These are phyloP conservation scores for Conticribra weissflogii DNA, from an alignment of 108 stramenopile genomes.

Conservation along the genomic window DNA sequence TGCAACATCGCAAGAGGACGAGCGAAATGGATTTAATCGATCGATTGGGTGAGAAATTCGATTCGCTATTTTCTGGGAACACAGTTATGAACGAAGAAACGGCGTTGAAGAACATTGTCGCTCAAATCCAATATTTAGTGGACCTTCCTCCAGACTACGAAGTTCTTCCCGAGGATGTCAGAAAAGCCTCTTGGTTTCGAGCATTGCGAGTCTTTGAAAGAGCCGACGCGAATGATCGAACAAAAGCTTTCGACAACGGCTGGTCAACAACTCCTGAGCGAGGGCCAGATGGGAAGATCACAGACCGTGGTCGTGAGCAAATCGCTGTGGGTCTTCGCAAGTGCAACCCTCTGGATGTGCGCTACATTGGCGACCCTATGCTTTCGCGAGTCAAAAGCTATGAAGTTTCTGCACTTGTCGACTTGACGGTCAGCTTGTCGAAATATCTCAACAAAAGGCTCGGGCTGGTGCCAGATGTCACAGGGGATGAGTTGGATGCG, in stretches of 20 bases:
- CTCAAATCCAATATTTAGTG: slow-evolving; percentile 65
- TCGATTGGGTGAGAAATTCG: slow-evolving; percentile 54
- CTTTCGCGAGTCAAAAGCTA: slow-evolving; percentile 54
- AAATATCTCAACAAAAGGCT: slow-evolving; percentile 59
- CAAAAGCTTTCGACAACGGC: neutral
- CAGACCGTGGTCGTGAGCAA: slow-evolving; percentile 61
- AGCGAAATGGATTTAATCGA: slow-evolving; percentile 64
- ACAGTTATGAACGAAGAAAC: slow-evolving; percentile 54
- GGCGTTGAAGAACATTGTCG: slow-evolving; percentile 48
- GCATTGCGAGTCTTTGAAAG: slow-evolving; percentile 22
- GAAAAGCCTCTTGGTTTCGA: slow-evolving; percentile 3
- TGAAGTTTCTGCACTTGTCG: slow-evolving; percentile 69
- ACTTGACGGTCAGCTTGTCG: slow-evolving; percentile 47
- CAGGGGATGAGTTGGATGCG: slow-evolving; percentile 12
- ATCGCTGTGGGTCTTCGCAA: slow-evolving; percentile 55
- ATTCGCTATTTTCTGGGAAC: slow-evolving; percentile 56
- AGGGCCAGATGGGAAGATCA: slow-evolving; percentile 53
- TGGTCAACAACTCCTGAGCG: slow-evolving; percentile 36
- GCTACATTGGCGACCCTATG: slow-evolving; percentile 73
- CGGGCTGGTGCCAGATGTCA: slow-evolving; percentile 34
- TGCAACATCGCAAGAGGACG: slow-evolving; percentile 72
- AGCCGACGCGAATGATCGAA: neutral
- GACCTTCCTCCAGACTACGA: slow-evolving; percentile 64
- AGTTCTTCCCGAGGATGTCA: slow-evolving; percentile 38
- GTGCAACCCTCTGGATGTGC: slow-evolving; percentile 67